A percentile compares a stretch with the other conserved stretches of the same genome.
phyloP scores from a whole-genome alignment of 2,329 filamentous ascomycete genomes.

The Phaeosphaeriaceae sp. region DNA sequence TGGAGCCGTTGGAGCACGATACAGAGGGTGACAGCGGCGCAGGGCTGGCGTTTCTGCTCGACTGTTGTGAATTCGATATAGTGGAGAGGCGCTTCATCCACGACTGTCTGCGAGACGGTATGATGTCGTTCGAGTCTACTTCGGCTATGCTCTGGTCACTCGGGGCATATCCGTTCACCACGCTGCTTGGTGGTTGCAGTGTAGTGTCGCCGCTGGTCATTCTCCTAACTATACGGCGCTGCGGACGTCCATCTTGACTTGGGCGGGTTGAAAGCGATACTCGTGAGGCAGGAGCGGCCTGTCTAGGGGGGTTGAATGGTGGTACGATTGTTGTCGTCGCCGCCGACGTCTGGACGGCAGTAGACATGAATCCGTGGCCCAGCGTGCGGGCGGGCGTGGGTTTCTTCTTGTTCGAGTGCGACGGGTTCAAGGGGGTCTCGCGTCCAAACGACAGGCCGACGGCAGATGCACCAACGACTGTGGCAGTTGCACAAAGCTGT shows the following conservation, averaged over 20 bases:
- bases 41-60: slow-evolving; percentile 69
- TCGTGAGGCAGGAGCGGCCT: slow-evolving; percentile 32
- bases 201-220: slow-evolving; percentile 40
- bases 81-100: slow-evolving; percentile 77
- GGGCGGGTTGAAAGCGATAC: slow-evolving; percentile 31
- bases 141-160: slow-evolving; percentile 34
- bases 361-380: slow-evolving; percentile 35
- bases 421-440: slow-evolving; percentile 50
- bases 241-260: slow-evolving; percentile 39
- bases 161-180: slow-evolving; percentile 27
- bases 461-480: slow-evolving; percentile 64
- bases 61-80: slow-evolving; percentile 69
- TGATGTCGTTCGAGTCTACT: slow-evolving; percentile 27
- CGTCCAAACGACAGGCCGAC: slow-evolving; percentile 65
- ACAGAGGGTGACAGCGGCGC: slow-evolving; percentile 71
- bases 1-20: slow-evolving; percentile 67
- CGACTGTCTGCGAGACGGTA: slow-evolving; percentile 57
- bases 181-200: slow-evolving; percentile 22
- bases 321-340: slow-evolving; percentile 31
- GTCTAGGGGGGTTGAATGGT: slow-evolving; percentile 32
- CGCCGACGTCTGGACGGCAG: slow-evolving; percentile 34
- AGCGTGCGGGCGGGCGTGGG: slow-evolving; percentile 43
- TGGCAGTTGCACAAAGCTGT: slow-evolving; percentile 70
- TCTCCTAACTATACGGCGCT: slow-evolving; percentile 41
- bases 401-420: slow-evolving; percentile 48